Base-by-base conservation (phyloP, 495 filamentous ascomycete genomes). In the Aspergillus ostianus region DNA sequence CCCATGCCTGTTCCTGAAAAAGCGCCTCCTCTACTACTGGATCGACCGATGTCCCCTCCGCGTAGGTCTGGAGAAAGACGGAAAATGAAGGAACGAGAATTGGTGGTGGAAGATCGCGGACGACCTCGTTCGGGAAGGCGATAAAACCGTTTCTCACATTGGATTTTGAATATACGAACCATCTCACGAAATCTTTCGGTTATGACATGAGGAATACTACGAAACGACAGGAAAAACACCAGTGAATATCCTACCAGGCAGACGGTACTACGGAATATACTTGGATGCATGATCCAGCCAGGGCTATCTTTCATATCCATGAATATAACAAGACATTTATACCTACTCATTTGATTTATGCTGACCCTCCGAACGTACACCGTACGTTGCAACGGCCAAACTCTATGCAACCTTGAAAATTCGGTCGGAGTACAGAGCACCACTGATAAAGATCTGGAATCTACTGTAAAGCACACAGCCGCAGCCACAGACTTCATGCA, bases 81-180 rank as follows among this genome's bases (percentile, higher is more conserved):
- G 29, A 59, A 63, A 47, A 61, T 56, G 26, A 59, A 54, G 20
- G 64, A 67, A 46, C 53, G 63, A 32, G 70, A 72, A 7, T 21
- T 66, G 44, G 47, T 64, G 29, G 70, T 63, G 10, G 64, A 63
- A 6, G 32, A 21, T 20, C 62, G 62, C 20, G 54, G 62, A 21
- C 56, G 55, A 53, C 51, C 51, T 49, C 62, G 55, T 12, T 54
- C 59, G 26, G 60, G 57, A 54, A 57, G 63, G 18, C 62, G 61
- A 61, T 69, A 45, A 61, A 30, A 45, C 4, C 21, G 41, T n/a
- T 3, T 49, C 13, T 55, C 19, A 20, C 19, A 21, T 49, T 48
- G 23, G 21, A 2, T 4, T 13, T 15, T 3, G 5, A 47, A 23
- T 18, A 52, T 52, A 52, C 36, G 36, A 41, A 17, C 13, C 36